These are phyloP conservation scores for Digitaria exilis DNA, from an alignment of 202 grass and related monocot species.

Conservation along the genomic window DNA sequence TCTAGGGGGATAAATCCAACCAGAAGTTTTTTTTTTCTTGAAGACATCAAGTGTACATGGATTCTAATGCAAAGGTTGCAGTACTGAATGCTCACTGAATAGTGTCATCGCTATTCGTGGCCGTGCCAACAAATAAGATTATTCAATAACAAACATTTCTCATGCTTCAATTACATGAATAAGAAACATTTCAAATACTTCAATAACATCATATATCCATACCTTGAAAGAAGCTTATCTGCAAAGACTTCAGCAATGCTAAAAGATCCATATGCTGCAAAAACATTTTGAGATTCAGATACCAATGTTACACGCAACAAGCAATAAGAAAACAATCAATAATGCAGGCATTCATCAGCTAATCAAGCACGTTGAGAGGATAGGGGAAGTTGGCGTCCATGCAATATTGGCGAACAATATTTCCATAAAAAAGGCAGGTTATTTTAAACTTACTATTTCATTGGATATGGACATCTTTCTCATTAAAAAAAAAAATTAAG, in stretches of 20 bases:
- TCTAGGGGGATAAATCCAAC: neutral
- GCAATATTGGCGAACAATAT: neutral
- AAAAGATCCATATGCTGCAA: constrained; percentile 95
- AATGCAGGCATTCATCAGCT: neutral
- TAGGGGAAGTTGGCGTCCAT: neutral
- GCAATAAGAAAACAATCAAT: neutral
- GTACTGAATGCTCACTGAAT: neutral
- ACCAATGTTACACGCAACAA: constrained; percentile 22
- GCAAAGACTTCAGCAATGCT: constrained; percentile 76
- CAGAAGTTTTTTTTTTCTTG: constrained; percentile 1
- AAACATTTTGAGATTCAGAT: constrained; percentile 36
- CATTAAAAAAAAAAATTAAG: neutral
- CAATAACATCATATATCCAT: constrained; percentile 20
- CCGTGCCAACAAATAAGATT: constrained; percentile 26
- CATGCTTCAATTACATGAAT: neutral
- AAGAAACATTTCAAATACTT: constrained; percentile 15
- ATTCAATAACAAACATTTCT: constrained; percentile 13
- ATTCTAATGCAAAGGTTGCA: constrained; percentile 1
- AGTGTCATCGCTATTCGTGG: constrained; percentile 9
- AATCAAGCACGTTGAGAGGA: neutral
- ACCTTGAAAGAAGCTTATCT: constrained; percentile 89
- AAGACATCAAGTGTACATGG: constrained; percentile 1
- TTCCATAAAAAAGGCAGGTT: neutral
- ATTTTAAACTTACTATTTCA: neutral
- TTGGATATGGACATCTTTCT: neutral